Percentiles rank a stretch among this genome's conserved stretches.
Conservation (phyloP, 1,284 basidiomycete genomes). For the Apiotrichum sp. region DNA sequence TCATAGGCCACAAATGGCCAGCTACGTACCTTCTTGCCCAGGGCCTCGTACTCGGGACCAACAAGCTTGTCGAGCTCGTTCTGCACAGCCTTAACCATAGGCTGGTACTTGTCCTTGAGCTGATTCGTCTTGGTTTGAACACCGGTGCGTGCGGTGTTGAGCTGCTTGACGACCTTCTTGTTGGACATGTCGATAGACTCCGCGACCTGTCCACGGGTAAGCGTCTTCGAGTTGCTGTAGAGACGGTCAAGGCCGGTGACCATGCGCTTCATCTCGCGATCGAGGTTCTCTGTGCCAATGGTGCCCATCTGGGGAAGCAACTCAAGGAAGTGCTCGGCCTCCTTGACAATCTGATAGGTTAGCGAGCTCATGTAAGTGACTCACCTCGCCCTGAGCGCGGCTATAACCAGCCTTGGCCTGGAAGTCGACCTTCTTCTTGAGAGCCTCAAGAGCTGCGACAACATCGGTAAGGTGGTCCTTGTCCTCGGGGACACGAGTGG, state of each 20-base stretch:
- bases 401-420: constrained; percentile 27
- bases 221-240: constrained; percentile 30
- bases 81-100: constrained; percentile 21
- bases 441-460: constrained; percentile 5
- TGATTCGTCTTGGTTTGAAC: constrained; percentile 19
- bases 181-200: constrained; percentile 29
- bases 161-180: constrained; percentile 17
- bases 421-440: constrained; percentile 30
- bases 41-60: constrained; percentile 27
- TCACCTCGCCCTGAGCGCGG: constrained; percentile 28
- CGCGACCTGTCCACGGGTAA: constrained; percentile 33
- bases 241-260: constrained; percentile 40
- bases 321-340: constrained; percentile 13
- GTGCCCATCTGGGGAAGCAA: constrained; percentile 21
- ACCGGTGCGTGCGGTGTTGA: constrained; percentile 19
- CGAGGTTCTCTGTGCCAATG: constrained; percentile 24
- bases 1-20: background rate
- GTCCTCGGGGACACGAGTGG: background rate
- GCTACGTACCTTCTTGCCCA: constrained; percentile 29
- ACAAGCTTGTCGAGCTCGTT: constrained; percentile 25
- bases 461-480: constrained; percentile 1
- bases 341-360: constrained; percentile 3
- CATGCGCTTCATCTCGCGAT: constrained; percentile 36
- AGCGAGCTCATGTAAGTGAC: background rate
- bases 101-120: constrained; percentile 19